Evolutionary conservation across 2,329 filamentous ascomycete species (phyloP), one percentile per base, ranked within the genome.

Genomic region (Xylariaceae sp.): DNA sequence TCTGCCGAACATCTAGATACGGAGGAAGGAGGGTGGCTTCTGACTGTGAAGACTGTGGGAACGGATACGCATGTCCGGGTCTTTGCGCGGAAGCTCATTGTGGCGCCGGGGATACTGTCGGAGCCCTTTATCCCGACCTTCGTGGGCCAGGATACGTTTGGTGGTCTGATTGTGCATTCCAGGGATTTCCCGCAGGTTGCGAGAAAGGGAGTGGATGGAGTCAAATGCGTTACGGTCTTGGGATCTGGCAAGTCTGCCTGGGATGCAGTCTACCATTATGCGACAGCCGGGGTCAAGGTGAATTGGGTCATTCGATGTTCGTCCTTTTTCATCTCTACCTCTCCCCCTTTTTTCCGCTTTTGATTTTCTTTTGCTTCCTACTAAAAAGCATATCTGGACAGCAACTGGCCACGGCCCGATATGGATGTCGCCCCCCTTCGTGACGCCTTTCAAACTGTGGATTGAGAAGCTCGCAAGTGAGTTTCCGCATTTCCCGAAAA

Each of bases 401-500:
- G 51, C 68, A n/a, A 68, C 61, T n/a, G 76, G 76, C 3, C 68
- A 72, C 24, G 76, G 76, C 0, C 73, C 74, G 0, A 57, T 63
- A 0, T 77, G 71, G 70, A 73, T 78, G 48, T 59, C 70, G 1
- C 68, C 67, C 9, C 60, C 69, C 1, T 67, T 67, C 35, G 66
- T 76, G 13, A 74, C 71, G 8, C 71, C 71, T 2, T 55, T 75
- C 18, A 68, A 67, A 50, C 59, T 62, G 11, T 68, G 67, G 63
- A 57, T 74, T 1, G 74, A 77, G 52, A 65, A 68, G 47, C 63
- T 77, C 17, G 9, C 60, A 69, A 16, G 63, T 65, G 24, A 64
- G 66, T 48, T 11, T 24, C 6, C 21, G 21, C 21, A 24, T 11
- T 11, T 11, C 7, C 6, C 21, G 21, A 11, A 6, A 11, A 11